Conservation (phyloP, 2,329 filamentous ascomycete species). For the Aspergillus sp. region DNA sequence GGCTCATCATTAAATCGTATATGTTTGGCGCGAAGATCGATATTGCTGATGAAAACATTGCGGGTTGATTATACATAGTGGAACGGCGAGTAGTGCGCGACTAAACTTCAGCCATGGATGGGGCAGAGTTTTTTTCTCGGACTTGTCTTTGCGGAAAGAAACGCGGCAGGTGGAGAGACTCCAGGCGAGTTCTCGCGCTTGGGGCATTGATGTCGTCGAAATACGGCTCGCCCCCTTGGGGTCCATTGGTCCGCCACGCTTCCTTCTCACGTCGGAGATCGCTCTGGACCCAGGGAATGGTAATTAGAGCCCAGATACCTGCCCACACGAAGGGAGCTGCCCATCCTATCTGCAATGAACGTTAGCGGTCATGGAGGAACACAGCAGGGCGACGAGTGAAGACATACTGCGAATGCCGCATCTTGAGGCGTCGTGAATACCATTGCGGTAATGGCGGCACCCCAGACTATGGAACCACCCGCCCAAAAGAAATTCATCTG, state of each 20-base stretch:
- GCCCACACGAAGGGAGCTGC: constrained; percentile 30
- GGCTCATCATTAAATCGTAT: constrained; percentile 4
- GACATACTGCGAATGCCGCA: constrained; percentile 49
- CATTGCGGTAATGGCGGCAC: constrained; percentile 48
- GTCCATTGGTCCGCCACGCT: constrained; percentile 38
- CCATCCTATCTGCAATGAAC: constrained; percentile 17
- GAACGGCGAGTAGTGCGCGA: neutral
- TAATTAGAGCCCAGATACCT: constrained; percentile 48
- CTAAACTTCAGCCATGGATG: constrained; percentile 23
- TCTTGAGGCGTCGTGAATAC: constrained; percentile 50
- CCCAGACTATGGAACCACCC: constrained; percentile 50
- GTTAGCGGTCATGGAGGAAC: constrained; percentile 7
- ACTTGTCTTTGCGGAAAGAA: constrained; percentile 26
- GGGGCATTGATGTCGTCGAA: constrained; percentile 39
- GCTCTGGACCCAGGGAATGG: constrained; percentile 47
- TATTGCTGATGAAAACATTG: neutral
- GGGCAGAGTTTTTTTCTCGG: constrained; percentile 26
- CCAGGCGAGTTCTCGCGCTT: constrained; percentile 37
- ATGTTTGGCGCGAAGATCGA: neutral
- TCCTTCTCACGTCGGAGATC: constrained; percentile 46
- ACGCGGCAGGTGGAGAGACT: constrained; percentile 31
- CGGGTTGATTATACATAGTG: neutral
- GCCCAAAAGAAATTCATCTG: constrained; percentile 60
- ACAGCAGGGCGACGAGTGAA: neutral
- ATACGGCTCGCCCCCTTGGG: constrained; percentile 36